phyloP scores from a whole-genome alignment of 805 yeast genomes.

The Clavispora vitiphila region DNA sequence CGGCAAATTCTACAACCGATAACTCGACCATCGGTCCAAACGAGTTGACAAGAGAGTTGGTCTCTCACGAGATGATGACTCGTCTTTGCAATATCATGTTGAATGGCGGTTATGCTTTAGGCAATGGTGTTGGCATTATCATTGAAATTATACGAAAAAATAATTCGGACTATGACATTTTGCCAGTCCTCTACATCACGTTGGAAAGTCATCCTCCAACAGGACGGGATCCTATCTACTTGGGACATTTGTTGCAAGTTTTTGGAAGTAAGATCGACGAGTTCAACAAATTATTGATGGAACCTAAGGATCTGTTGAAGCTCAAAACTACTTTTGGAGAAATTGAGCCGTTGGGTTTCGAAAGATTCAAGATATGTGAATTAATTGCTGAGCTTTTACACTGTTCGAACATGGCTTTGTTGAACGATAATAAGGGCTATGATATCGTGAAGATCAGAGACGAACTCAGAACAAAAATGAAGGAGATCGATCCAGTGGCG shows the following conservation, averaged over 20 bases:
- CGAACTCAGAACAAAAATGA: conserved; percentile 34
- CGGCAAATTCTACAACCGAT: conserved; percentile 43
- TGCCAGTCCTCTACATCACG: conserved; percentile 41
- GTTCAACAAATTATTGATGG: conserved; percentile 32
- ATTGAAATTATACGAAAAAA: conserved; percentile 43
- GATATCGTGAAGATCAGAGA: conserved; percentile 38
- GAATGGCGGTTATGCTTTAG: conserved; percentile 42
- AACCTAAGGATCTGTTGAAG: conserved; percentile 14
- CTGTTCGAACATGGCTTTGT: conserved; percentile 43
- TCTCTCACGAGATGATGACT: conserved; percentile 32
- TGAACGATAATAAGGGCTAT: conserved; percentile 41
- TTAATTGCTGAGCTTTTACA: conserved; percentile 43
- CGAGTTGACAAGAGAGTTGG: conserved; percentile 42
- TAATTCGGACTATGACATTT: conserved; percentile 42
- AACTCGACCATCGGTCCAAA: conserved; percentile 44
- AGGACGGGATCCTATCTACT: conserved; percentile 43
- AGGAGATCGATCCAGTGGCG: conserved; percentile 38
- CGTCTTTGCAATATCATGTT: conserved; percentile 36
- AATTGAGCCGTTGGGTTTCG: conserved; percentile 40
- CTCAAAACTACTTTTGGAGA: conserved; percentile 24
- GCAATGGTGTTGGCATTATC: conserved; percentile 46
- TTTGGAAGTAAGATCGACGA: conserved; percentile 34
- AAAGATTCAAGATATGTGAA: conserved; percentile 43
- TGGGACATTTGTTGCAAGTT: conserved; percentile 39
- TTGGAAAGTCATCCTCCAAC: conserved; percentile 44